Conservation (phyloP, 129 eudicot genomes). For the Escallonia rubra region DNA sequence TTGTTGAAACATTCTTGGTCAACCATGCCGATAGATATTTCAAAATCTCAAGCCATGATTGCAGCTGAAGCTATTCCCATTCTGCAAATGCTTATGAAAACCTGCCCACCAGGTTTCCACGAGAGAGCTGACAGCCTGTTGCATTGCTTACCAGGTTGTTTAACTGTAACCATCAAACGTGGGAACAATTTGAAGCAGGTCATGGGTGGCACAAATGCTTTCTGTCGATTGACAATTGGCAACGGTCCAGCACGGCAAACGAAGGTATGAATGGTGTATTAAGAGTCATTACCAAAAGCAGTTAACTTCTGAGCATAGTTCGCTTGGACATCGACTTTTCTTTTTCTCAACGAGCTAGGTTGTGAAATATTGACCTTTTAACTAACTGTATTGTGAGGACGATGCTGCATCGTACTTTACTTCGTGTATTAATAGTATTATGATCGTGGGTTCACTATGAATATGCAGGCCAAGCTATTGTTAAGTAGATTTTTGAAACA, state of each 20-base stretch:
- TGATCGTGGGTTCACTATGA: background rate
- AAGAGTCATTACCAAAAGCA: background rate
- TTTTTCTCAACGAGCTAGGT: background rate
- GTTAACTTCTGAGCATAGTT: background rate
- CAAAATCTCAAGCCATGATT: constrained; percentile 56
- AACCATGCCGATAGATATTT: constrained; percentile 55
- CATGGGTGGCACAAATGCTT: constrained; percentile 70
- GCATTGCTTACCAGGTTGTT: constrained; percentile 76
- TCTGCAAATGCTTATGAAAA: constrained; percentile 68
- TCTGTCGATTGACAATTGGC: constrained; percentile 63
- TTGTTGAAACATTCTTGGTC: constrained; percentile 75
- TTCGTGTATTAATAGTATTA: no score
- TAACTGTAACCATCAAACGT: constrained; percentile 65
- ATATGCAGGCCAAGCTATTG: background rate
- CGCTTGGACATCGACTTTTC: background rate
- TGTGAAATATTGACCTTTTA: background rate
- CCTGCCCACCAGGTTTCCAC: constrained; percentile 68
- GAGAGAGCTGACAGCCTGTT: constrained; percentile 72
- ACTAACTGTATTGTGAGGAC: background rate
- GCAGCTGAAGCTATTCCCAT: constrained; percentile 81
- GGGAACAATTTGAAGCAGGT: constrained; percentile 62
- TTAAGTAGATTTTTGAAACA: no score
- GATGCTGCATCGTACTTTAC: background rate
- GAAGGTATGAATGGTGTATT: constrained; percentile 39
- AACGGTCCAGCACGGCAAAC: constrained; percentile 71